Evolutionary conservation across 352 stramenopile genomes (phyloP).

Genomic region (Saprolegnia diclina): DNA sequence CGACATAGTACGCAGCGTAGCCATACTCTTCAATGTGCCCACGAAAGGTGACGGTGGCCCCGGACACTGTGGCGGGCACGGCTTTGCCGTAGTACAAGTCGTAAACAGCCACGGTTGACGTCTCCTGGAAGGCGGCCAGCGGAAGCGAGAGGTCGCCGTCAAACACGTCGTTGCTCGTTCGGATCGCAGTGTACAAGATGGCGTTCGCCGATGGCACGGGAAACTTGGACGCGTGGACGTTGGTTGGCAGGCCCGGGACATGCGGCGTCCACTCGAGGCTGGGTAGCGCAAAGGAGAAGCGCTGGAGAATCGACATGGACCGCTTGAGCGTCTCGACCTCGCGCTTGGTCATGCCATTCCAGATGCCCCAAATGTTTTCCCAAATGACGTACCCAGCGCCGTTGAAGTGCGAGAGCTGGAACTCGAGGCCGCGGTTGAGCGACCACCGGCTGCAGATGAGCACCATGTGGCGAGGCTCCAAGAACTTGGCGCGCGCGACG

Average conservation of each 20-base stretch:
- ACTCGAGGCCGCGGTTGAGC: slow-evolving; percentile 49
- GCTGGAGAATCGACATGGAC: slow-evolving; percentile 55
- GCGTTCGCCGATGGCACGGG: slow-evolving; percentile 28
- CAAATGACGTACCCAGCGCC: slow-evolving; percentile 80
- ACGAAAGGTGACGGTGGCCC: slow-evolving; percentile 27
- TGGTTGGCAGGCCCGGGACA: slow-evolving; percentile 8
- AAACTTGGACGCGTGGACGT: slow-evolving; percentile 38
- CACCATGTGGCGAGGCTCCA: slow-evolving; percentile 76
- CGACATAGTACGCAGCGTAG: slow-evolving; percentile 52
- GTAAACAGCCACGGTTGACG: slow-evolving; percentile 33
- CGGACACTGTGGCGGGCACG: slow-evolving; percentile 8
- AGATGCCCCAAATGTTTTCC: slow-evolving; percentile 88
- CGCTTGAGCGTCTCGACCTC: slow-evolving; percentile 59
- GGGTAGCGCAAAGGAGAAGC: slow-evolving; percentile 44
- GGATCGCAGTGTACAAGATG: slow-evolving; percentile 58
- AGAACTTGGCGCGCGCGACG: slow-evolving; percentile 66
- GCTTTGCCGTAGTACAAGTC: slow-evolving; percentile 61
- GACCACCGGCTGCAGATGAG: slow-evolving; percentile 80
- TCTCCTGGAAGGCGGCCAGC: background rate
- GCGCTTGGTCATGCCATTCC: slow-evolving; percentile 68
- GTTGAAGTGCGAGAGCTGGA: slow-evolving; percentile 80
- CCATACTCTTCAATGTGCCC: slow-evolving; percentile 47
- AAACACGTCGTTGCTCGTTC: slow-evolving; percentile 34
- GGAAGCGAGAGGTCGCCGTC: background rate
- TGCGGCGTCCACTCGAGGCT: slow-evolving; percentile 50